Conservation (phyloP, 1,139 yeast genomes). For the Sugiyamaella castrensis region DNA sequence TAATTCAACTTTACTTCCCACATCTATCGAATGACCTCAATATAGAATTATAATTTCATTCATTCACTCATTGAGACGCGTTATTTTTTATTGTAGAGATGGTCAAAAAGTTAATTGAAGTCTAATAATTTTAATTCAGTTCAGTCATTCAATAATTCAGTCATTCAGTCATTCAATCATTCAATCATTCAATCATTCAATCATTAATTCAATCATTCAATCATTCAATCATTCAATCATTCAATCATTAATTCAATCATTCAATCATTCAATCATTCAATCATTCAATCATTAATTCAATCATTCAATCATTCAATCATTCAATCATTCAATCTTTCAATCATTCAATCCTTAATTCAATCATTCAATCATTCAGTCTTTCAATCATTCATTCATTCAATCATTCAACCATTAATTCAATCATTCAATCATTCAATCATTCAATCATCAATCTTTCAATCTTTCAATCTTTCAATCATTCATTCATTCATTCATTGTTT, state of each 20-base stretch:
- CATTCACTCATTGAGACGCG: too few relatives aligned
- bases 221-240: background rate
- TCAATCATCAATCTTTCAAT: conserved; percentile 1
- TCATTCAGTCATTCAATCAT: conserved; percentile 1
- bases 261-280: background rate
- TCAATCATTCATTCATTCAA: conserved; percentile 1
- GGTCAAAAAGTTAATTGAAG: too few relatives aligned
- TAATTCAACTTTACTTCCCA: too few relatives aligned
- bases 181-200: background rate
- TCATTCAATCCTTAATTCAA: background rate
- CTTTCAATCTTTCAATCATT: background rate
- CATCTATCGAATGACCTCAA: too few relatives aligned
- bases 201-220: background rate
- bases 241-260: background rate
- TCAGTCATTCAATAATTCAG: background rate
- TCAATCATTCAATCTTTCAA: background rate
- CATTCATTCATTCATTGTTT: conserved; percentile 1
- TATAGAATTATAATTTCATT: too few relatives aligned
- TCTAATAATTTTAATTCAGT: too few relatives aligned
- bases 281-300: background rate
- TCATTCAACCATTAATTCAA: too few relatives aligned
- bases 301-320: background rate
- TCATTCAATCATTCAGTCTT: too few relatives aligned
- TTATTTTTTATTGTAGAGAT: too few relatives aligned
- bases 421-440: background rate